Evolutionary conservation across 1,284 basidiomycete genomes (phyloP), one percentile per base, ranked within the genome.

Genomic region (Coniferiporia weirii): DNA sequence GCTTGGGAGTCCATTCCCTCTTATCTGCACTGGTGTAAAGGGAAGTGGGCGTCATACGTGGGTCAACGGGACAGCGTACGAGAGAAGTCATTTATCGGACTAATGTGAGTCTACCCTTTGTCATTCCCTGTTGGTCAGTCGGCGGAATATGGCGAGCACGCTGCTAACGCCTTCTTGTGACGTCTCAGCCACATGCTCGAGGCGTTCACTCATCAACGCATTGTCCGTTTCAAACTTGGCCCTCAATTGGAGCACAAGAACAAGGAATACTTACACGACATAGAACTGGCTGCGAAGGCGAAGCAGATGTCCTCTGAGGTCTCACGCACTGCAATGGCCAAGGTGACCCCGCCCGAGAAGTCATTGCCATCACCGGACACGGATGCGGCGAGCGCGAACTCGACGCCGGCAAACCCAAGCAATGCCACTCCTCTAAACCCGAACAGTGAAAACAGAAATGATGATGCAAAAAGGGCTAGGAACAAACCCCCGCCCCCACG

Each of bases 321-420:
- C 44, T 43, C 48, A 10, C 65, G 65, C 71, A 70, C 64, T 76
- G 74, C 64, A 65, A 76, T 48, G 72, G 71, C 50, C 69, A 74
- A 71, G 64, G 66, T 70, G 59, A 81, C 83, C 0, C 85, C 85
- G 38, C 79, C 80, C 34, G 61, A 57, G 32, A 62, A 59, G 87
- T 87, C 84, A 7, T 80, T 89, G 48, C 87, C 88, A 17, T 89
- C 87, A 40, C 88, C 87, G 2, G 85, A 82, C 60, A 80, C 77
- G 9, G 76, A 81, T 19, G 73, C 78, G 3, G 82, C 77, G 64
- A 90, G 87, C 64, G 82, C 86, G 55, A 87, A 87, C 64, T 90
- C 87, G 13, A 90, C 87, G 0, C 87, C 87, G 9, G 83, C 80
- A 38, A 81, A 70, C 52, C 62, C 76, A 76, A 57, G 76, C 80